These are phyloP conservation scores for Claviceps maximensis DNA, from an alignment of 2,329 filamentous ascomycete genomes.

Conservation along the genomic window DNA sequence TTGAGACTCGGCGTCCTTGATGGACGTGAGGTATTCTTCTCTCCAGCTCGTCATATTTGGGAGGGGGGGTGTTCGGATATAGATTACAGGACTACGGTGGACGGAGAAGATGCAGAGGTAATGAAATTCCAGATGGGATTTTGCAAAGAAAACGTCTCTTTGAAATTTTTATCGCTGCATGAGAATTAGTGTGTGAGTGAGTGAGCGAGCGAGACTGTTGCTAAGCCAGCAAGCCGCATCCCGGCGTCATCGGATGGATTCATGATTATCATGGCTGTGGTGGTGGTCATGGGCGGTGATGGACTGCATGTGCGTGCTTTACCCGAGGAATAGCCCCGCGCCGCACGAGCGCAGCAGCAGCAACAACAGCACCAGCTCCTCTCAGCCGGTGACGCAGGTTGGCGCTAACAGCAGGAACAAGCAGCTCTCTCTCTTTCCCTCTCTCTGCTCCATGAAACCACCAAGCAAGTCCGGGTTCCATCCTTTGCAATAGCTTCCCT, in stretches of 20 bases:
- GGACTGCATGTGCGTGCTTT: slow-evolving; percentile 8
- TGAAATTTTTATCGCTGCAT: not conserved
- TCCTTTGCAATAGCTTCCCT: not conserved
- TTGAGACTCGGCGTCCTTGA: slow-evolving; percentile 60
- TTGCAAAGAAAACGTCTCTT: too few relatives aligned
- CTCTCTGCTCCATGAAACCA: not conserved
- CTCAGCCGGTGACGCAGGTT: not conserved
- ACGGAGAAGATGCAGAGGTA: not conserved
- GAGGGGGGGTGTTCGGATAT: not conserved
- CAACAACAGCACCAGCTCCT: too few relatives aligned
- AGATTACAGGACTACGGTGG: not conserved
- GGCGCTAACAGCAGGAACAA: not conserved
- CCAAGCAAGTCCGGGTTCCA: not conserved
- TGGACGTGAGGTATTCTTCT: slow-evolving; percentile 64
- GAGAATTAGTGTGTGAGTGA: not conserved
- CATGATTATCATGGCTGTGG: too few relatives aligned
- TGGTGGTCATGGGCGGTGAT: not conserved
- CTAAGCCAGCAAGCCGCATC: not conserved
- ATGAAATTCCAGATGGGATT: not conserved
- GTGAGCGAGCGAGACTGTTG: not conserved
- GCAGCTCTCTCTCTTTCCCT: not conserved
- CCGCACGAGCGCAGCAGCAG: not conserved
- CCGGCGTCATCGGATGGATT: not conserved
- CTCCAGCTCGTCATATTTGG: slow-evolving; percentile 59
- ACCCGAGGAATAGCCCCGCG: slow-evolving; percentile 20